Evolutionary conservation across 345 rosid genomes (phyloP).

Genomic region (Melaleuca alternifolia): DNA sequence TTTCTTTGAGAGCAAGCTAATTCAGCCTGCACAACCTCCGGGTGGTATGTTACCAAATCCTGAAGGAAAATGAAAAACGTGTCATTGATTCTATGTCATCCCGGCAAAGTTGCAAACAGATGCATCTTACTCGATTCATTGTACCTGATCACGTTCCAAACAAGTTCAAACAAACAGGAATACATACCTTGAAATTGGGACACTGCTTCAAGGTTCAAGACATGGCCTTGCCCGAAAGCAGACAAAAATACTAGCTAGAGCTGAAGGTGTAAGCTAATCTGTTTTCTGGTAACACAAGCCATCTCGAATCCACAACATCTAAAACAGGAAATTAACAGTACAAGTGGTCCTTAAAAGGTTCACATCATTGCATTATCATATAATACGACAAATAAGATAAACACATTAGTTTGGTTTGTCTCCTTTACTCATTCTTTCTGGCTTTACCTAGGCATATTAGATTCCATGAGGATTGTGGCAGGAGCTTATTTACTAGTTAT

Average conservation of each 20-base stretch:
- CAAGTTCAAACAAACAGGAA: neutral
- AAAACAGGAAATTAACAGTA: neutral
- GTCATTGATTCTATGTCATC: neutral
- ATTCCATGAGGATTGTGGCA: neutral
- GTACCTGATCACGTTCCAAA: neutral
- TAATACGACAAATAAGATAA: neutral
- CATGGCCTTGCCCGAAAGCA: neutral
- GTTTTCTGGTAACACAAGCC: neutral
- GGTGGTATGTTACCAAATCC: neutral
- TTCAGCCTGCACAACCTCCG: neutral
- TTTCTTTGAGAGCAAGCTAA: neutral
- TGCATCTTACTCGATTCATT: neutral
- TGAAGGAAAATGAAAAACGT: neutral
- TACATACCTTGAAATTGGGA: neutral
- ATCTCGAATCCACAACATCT: neutral
- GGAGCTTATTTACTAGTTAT: neutral
- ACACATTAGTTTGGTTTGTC: neutral
- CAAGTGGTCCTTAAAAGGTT: neutral
- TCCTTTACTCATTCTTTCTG: neutral
- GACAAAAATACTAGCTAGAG: neutral
- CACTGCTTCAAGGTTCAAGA: neutral
- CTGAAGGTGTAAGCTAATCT: neutral
- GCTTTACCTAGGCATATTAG: neutral
- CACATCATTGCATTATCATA: neutral
- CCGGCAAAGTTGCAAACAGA: neutral